Evolutionary conservation across 805 yeast species (phyloP).

Genomic region (Wickerhamiella sorbophila): DNA sequence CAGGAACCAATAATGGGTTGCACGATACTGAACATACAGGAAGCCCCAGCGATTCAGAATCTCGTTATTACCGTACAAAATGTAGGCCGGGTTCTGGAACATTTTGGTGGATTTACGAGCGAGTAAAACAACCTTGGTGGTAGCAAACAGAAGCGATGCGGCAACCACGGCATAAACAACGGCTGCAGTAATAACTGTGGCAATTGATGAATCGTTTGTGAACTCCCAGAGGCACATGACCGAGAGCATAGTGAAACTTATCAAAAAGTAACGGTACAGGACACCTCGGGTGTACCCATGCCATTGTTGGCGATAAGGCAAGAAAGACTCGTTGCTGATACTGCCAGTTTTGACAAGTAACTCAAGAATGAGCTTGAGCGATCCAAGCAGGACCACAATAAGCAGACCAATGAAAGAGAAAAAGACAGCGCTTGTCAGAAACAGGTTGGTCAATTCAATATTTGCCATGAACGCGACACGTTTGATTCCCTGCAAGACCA

Average conservation of each 20-base stretch:
- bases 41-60: constrained; percentile 83
- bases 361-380: constrained; percentile 60
- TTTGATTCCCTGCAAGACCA: constrained; percentile 80
- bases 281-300: constrained; percentile 63
- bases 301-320: constrained; percentile 55
- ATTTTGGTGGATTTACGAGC: constrained; percentile 59
- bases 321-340: constrained; percentile 50
- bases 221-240: constrained; percentile 83
- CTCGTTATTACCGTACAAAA: constrained; percentile 69
- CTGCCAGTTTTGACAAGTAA: constrained; percentile 42
- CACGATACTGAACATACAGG: constrained; percentile 79
- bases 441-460: constrained; percentile 75
- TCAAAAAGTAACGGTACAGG: constrained; percentile 62
- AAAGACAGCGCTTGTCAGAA: constrained; percentile 75
- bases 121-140: constrained; percentile 52
- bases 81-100: constrained; percentile 83
- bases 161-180: constrained; percentile 46
- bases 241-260: constrained; percentile 79
- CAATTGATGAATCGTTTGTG: constrained; percentile 69
- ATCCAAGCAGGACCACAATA: constrained; percentile 39
- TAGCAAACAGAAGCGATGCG: constrained; percentile 55
- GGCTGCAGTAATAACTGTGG: constrained; percentile 65
- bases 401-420: constrained; percentile 61
- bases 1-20: constrained; percentile 76
- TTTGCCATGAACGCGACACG: constrained; percentile 76